Conservation (phyloP, 2,329 filamentous ascomycete species). For the Venturia carpophila region DNA sequence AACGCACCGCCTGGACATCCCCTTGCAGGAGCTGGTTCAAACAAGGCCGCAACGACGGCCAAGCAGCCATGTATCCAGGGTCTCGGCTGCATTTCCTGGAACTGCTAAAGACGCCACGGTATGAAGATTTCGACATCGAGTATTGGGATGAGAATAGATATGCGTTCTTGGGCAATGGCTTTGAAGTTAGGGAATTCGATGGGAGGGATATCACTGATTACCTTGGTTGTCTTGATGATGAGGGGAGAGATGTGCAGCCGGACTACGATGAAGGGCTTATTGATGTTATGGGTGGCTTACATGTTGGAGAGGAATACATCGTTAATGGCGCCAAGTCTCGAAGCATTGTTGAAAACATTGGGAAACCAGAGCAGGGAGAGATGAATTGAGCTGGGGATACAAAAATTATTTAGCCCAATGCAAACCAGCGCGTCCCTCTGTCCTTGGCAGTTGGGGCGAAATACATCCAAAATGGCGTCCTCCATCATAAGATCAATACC, state of each 20-base stretch:
- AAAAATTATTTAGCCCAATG: not conserved
- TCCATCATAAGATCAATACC: too few species aligned
- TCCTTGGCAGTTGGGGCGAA: too few species aligned
- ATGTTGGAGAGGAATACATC: slow-evolving; percentile 22
- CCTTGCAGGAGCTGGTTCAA: slow-evolving; percentile 32
- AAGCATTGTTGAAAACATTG: not conserved
- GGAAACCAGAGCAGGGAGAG: not conserved
- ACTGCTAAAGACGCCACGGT: slow-evolving; percentile 31
- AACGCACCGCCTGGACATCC: slow-evolving; percentile 33
- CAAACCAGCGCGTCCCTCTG: too few species aligned
- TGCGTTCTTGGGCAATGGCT: slow-evolving; percentile 39
- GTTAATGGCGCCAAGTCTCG: slow-evolving; percentile 6
- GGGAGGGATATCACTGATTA: slow-evolving; percentile 42
- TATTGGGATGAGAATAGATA: slow-evolving; percentile 35
- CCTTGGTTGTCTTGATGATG: slow-evolving; percentile 33
- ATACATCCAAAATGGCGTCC: too few species aligned
- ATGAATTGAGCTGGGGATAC: not conserved
- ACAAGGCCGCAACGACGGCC: slow-evolving; percentile 31
- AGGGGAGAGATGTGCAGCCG: slow-evolving; percentile 35
- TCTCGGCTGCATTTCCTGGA: slow-evolving; percentile 33
- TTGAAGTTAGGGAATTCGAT: slow-evolving; percentile 39
- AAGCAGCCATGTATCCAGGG: slow-evolving; percentile 35
- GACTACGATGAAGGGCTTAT: slow-evolving; percentile 35
- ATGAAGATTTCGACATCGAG: slow-evolving; percentile 38
- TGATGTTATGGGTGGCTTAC: slow-evolving; percentile 30